Conservation (phyloP, 75 land plant genomes). For the Chamaecyparis obtusa region DNA sequence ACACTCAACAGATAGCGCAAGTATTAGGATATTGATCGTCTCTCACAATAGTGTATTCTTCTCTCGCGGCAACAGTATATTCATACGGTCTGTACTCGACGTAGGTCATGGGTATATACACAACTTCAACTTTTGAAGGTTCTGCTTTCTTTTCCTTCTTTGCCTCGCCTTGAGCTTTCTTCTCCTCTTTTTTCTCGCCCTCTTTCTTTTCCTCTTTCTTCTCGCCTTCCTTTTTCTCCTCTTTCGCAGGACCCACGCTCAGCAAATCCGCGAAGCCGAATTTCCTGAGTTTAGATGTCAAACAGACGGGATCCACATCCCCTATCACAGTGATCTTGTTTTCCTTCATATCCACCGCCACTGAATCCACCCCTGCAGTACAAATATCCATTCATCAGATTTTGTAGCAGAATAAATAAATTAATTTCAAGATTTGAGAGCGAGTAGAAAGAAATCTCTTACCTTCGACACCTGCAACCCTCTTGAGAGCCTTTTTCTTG, state of each 20-base stretch:
- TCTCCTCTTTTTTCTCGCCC: neutral
- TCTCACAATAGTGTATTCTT: too few species aligned
- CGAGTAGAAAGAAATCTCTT: neutral
- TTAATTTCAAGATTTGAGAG: neutral
- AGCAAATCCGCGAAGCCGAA: constrained; percentile 39
- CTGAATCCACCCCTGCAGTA: neutral
- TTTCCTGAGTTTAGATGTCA: constrained; percentile 52
- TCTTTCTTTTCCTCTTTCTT: too few species aligned
- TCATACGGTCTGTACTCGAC: neutral
- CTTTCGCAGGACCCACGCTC: constrained; percentile 56
- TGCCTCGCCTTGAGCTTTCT: too few species aligned
- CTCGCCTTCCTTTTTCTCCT: constrained; percentile 18
- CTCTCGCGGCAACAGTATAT: too few species aligned
- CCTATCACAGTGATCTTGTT: constrained; percentile 52
- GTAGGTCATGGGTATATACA: too few species aligned
- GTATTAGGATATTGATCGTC: too few species aligned
- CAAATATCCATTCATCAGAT: neutral
- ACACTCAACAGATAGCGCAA: too few species aligned
- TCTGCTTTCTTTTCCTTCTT: too few species aligned
- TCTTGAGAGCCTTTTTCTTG: neutral
- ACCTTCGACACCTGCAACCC: neutral
- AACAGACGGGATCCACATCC: constrained; percentile 45
- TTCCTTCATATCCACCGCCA: constrained; percentile 55
- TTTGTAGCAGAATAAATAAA: neutral
- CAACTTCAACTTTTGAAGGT: too few species aligned